Evolutionary conservation across 164 flowering plant species (phyloP).

Genomic region (Vitis vinifera): ASM3070453v1 NC_081812.1:19401001-19401500

Average conservation of each 20-base stretch:
- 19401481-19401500: not conserved
- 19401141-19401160: conserved; percentile 58
- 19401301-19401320: conserved; percentile 68
- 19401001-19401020: conserved; percentile 55
- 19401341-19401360: conserved; percentile 70
- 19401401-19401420: conserved; percentile 47
- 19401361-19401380: conserved; percentile 66
- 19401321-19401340: conserved; percentile 54
- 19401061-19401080: conserved; percentile 75
- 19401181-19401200: conserved; percentile 64
- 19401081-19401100: conserved; percentile 77
- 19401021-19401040: conserved; percentile 73
- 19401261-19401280: conserved; percentile 57
- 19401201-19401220: conserved; percentile 68
- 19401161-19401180: conserved; percentile 50
- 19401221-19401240: conserved; percentile 76
- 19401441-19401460: not conserved
- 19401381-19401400: conserved; percentile 46
- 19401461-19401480: not conserved
- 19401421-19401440: conserved; percentile 35
- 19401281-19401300: conserved; percentile 33
- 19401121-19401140: conserved; percentile 44
- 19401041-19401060: conserved; percentile 65
- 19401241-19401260: conserved; percentile 42
- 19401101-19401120: conserved; percentile 60